Base-by-base conservation (phyloP, 177 flowering plant genomes). In the Telopea speciosissima region DNA sequence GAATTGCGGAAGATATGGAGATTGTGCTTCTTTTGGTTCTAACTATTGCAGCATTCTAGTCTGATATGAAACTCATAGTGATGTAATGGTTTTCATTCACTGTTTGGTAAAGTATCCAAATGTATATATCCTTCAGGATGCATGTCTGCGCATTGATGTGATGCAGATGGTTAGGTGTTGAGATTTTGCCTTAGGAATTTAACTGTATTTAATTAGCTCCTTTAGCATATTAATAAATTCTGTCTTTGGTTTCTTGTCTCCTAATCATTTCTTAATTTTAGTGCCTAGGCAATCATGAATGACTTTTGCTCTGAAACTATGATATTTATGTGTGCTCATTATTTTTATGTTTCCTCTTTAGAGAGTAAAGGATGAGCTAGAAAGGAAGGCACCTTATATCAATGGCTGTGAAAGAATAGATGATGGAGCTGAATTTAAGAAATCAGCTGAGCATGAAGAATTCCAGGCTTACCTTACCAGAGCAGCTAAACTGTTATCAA, bases 341-440 rank as follows among this genome's bases (percentile, higher is more conserved):
- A 25, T 10, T 19, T 62, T 64, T 36, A 8, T 3, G 8, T 49
- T 49, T 0, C 54, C 54, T 49, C 60, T 33, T 64, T 85, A 94
- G 98, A 85, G 80, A 74, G 88, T 90, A 6, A 88, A 82, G 77
- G 89, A 86, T 54, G 93, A 84, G 79, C 66, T 90, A 68, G 83
- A 80, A 40, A 81, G 88, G 76, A 84, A 74, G 78, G 59, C 73
- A 67, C 82, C 79, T 66, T 75, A 74, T 58, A 36, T 11, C 12
- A 52, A 71, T 63, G 65, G 69, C 70, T 40, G 40, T 44, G 80
- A 78, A 49, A 78, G 69, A 66, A 66, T 67, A 56, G 78, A 78
- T 65, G 75, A 72, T 42, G 78, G 70, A 73, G 23, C 73, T 52
- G 79, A 66, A 66, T 72, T 79, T 24, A 45, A 21, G 60, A 86